Evolutionary conservation across 2,329 filamentous ascomycete species (phyloP).

Genomic region (Colletotrichum higginsianum): DNA sequence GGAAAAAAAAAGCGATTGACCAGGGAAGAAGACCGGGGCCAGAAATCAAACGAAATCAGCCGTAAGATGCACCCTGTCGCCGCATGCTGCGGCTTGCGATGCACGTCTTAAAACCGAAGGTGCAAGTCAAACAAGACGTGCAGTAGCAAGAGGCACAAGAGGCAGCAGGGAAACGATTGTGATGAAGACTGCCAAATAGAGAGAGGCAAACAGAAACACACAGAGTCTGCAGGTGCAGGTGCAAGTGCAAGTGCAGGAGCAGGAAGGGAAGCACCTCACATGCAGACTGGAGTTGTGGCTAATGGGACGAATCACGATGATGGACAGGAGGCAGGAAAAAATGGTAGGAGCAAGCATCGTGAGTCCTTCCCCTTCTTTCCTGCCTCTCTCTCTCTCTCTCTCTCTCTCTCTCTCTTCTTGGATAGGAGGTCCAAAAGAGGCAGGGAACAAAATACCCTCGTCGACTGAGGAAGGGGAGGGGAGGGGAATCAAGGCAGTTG

Average conservation of each 20-base stretch:
- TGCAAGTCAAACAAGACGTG: slow-evolving; percentile 40
- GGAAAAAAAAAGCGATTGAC: too few relatives aligned
- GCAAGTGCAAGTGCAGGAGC: slow-evolving; percentile 9
- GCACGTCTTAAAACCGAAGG: slow-evolving; percentile 34
- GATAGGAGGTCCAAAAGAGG: too few relatives aligned
- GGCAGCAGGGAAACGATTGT: slow-evolving; percentile 21
- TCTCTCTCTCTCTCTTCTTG: too few relatives aligned
- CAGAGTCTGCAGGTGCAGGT: slow-evolving; percentile 3
- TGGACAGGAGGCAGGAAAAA: slow-evolving; percentile 6
- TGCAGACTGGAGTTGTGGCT: slow-evolving; percentile 29
- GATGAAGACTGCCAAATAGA: slow-evolving; percentile 27
- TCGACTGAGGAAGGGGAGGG: not conserved
- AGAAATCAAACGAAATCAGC: slow-evolving; percentile 29
- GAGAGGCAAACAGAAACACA: slow-evolving; percentile 36
- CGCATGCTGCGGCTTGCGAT: slow-evolving; percentile 37
- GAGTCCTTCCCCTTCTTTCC: slow-evolving; percentile 23
- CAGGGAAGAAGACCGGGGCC: not conserved
- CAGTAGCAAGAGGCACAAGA: slow-evolving; percentile 6
- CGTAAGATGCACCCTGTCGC: slow-evolving; percentile 28
- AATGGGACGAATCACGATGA: slow-evolving; percentile 15
- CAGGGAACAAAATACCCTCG: not conserved
- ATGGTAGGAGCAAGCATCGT: slow-evolving; percentile 25
- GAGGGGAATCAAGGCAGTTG: slow-evolving; percentile 4
- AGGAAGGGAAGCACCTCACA: slow-evolving; percentile 25
- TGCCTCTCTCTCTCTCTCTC: not conserved